phyloP scores from a whole-genome alignment of 495 filamentous ascomycete genomes.

The Penicillium chermesinum region DNA sequence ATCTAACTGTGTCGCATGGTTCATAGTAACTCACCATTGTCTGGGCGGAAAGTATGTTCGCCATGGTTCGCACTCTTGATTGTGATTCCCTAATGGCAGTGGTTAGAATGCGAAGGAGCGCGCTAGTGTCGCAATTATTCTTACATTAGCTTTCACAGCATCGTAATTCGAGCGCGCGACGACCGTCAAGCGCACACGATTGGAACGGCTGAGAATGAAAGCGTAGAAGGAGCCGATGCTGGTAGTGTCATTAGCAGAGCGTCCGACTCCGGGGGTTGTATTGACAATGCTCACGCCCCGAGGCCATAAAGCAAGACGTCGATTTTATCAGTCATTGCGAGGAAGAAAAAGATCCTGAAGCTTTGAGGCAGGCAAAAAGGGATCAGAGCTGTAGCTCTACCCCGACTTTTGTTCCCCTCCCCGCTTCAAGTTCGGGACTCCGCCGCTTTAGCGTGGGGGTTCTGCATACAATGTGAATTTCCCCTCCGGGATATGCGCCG shows the following conservation, averaged over 20 bases:
- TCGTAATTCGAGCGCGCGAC: constrained; percentile 52
- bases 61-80: constrained; percentile 46
- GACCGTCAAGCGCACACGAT: constrained; percentile 42
- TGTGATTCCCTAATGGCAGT: constrained; percentile 32
- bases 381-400: no score
- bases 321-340: constrained; percentile 25
- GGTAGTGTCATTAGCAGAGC: neutral
- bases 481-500: neutral
- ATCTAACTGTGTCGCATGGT: neutral
- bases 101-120: neutral
- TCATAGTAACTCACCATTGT: constrained; percentile 23
- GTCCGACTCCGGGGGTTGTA: neutral
- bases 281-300: constrained; percentile 25
- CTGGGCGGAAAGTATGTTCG: constrained; percentile 35
- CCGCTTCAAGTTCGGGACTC: neutral
- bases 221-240: constrained; percentile 46
- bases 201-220: constrained; percentile 38
- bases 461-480: neutral
- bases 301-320: constrained; percentile 36
- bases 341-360: neutral
- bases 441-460: constrained; percentile 7
- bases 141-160: constrained; percentile 36
- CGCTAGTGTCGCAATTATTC: neutral
- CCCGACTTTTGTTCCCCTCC: neutral
- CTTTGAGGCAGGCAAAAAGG: neutral